Evolutionary conservation across 768 basidiomycete species (phyloP), one percentile per base, ranked within the genome.

Genomic region (Neoboletus brunneissimus): DNA sequence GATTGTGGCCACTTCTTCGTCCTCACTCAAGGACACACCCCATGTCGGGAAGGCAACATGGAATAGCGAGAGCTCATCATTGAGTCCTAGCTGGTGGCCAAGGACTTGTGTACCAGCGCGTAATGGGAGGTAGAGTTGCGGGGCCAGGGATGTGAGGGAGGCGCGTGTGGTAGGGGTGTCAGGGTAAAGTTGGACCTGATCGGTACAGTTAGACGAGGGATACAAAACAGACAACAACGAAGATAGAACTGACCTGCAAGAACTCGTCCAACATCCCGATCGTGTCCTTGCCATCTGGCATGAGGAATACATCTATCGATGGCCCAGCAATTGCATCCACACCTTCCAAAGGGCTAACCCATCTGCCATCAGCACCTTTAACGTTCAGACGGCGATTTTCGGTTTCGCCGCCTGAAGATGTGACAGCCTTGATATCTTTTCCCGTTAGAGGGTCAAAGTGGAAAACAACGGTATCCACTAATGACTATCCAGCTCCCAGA

Each of bases 391-490:
- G 48, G 12, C 29, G 29, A n/a, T 41, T 38, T 6, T 44, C 20
- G 8, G 43, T 16, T 23, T 56, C 53, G 16, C 11, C 27, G 2
- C 29, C 48, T n/a, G 48, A 15, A 74, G 55, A 48, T 10, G 25
- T 73, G 41, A 58, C 52, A 13, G 67, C 73, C 49, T 64, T 64
- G 7, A 72, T 70, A 51, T 89, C 84, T n/a, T 79, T 77, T n/a
- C 91, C 91, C 0, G 87, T 92, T n/a, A 90, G 63, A 1, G 89
- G 86, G 59, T 92, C 80, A 32, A 94, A 73, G 50, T 90, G 87
- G 75, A 89, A 91, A 12, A 89, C 51, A 2, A 90, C 87, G 0
- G 89, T 91, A 57, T 89, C 87, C 9, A 84, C 78, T 42, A 85
- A 75, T 9, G 77, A 69, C 87, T 90, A 56, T 34, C 50, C 37